phyloP scores from a whole-genome alignment of 179 eudicot species.

The Camellia oleifera region DNA sequence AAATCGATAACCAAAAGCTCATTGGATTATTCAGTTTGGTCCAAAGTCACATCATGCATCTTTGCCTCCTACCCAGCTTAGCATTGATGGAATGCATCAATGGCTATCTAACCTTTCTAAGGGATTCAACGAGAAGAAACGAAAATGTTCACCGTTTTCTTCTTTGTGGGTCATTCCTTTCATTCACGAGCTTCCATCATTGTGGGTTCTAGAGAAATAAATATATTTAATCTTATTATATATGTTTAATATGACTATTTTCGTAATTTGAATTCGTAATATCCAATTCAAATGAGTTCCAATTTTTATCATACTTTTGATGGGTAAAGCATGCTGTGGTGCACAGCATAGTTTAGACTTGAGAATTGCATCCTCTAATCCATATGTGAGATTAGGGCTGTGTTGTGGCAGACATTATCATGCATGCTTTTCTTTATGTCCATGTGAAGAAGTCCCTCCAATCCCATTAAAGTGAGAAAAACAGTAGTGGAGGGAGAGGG shows the following conservation, averaged over 20 bases:
- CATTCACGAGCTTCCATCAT: neutral
- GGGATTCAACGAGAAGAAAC: neutral
- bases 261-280: too few species aligned
- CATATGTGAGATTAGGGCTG: neutral
- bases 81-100: neutral
- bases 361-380: too few species aligned
- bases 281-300: too few species aligned
- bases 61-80: neutral
- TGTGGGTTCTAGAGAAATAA: neutral
- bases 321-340: neutral
- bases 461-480: constrained; percentile 5
- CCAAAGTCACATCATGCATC: neutral
- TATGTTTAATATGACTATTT: too few species aligned
- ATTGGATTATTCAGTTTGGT: constrained; percentile 10
- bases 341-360: neutral
- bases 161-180: neutral
- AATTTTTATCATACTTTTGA: too few species aligned
- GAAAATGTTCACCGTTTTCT: neutral
- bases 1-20: neutral
- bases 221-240: too few species aligned
- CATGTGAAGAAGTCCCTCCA: constrained; percentile 14
- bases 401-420: neutral
- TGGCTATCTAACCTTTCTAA: neutral
- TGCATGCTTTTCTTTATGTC: neutral
- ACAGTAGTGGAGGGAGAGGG: constrained; percentile 1